These are phyloP conservation scores for Dillenia suffruticosa DNA, from an alignment of 164 flowering plant species.

Conservation along the genomic window DNA sequence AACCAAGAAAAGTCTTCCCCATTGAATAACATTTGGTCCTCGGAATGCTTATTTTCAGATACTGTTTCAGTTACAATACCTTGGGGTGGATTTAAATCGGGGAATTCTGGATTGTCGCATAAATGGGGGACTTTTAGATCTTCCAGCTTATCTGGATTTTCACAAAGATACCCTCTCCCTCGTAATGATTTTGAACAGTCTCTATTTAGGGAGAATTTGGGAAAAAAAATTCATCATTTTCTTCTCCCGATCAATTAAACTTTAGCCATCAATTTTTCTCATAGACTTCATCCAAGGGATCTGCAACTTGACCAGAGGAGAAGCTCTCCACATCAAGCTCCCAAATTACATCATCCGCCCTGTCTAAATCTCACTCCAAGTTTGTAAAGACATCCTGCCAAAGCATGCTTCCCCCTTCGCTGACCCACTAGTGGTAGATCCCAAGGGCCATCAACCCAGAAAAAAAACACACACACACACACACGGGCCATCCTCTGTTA, in stretches of 20 bases:
- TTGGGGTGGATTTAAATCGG: conserved; percentile 19
- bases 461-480: too few species aligned
- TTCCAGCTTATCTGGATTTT: too few species aligned
- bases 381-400: conserved; percentile 22
- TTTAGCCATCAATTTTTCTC: conserved; percentile 2
- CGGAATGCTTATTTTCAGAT: conserved; percentile 23
- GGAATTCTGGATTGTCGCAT: neutral
- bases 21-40: conserved; percentile 17
- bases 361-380: conserved; percentile 23
- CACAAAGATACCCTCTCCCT: too few species aligned
- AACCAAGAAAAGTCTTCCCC: conserved; percentile 8
- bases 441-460: too few species aligned
- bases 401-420: too few species aligned
- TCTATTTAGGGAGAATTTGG: too few species aligned
- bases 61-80: conserved; percentile 32
- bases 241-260: too few species aligned
- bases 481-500: too few species aligned
- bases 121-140: too few species aligned
- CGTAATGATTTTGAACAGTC: too few species aligned
- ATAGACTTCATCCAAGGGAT: conserved; percentile 19
- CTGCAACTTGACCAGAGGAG: conserved; percentile 45
- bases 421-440: too few species aligned
- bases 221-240: too few species aligned
- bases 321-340: conserved; percentile 21
- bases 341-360: conserved; percentile 6